A percentile compares a stretch with the other conserved stretches of the same genome.
These are phyloP conservation scores for Claviceps maximensis DNA, from an alignment of 2,329 filamentous ascomycete species.

Conservation along the genomic window DNA sequence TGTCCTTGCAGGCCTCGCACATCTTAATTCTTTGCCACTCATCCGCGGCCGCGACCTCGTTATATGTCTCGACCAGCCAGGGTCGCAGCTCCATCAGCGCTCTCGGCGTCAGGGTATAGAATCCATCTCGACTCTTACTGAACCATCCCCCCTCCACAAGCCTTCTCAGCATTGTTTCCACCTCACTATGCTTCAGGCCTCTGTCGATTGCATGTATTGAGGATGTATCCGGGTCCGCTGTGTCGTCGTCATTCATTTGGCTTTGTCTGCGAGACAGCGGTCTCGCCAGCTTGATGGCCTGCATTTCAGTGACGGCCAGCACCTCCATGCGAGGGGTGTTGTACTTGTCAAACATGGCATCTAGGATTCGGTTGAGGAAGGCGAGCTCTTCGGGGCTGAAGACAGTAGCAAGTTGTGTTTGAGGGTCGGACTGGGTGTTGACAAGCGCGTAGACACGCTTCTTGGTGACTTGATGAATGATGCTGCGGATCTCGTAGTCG, in stretches of 20 bases:
- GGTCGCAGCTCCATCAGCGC: conserved; percentile 71
- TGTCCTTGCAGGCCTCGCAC: conserved; percentile 79
- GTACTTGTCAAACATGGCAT: conserved; percentile 82
- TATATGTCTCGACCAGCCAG: conserved; percentile 84
- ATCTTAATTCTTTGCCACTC: conserved; percentile 68
- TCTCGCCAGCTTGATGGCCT: conserved; percentile 58
- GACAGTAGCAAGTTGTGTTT: conserved; percentile 77
- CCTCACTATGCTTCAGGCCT: conserved; percentile 62
- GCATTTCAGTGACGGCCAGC: conserved; percentile 67
- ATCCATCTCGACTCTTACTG: conserved; percentile 56
- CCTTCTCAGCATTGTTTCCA: conserved; percentile 55
- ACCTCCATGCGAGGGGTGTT: conserved; percentile 72
- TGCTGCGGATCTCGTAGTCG: conserved; percentile 76
- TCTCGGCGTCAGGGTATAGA: conserved; percentile 63
- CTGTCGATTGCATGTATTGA: conserved; percentile 21
- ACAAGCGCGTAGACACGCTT: conserved; percentile 69
- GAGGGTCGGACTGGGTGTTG: conserved; percentile 72
- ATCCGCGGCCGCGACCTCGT: conserved; percentile 50
- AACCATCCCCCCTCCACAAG: conserved; percentile 78
- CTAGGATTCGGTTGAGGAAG: conserved; percentile 76
- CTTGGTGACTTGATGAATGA: conserved; percentile 52
- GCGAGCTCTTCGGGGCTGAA: conserved; percentile 74
- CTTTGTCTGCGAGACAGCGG: conserved; percentile 27
- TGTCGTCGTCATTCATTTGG: conserved; percentile 18
- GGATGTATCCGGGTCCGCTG: conserved; percentile 19